Percentiles rank a stretch among this genome's conserved stretches.
Evolutionary conservation across 2,329 filamentous ascomycete species (phyloP).

Genomic region (Pseudogymnoascus sp.): DNA sequence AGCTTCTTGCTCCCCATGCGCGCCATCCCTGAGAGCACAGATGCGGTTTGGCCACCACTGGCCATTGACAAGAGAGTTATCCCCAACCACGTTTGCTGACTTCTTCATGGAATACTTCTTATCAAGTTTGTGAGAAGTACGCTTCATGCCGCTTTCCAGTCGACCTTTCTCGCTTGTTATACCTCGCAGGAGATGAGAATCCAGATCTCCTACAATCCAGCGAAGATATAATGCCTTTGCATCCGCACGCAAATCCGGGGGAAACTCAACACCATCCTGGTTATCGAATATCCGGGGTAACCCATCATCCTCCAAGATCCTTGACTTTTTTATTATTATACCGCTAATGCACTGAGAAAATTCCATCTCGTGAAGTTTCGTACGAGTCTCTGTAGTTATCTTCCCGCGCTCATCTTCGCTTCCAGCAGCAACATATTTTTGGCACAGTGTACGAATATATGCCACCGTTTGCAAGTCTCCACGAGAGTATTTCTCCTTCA

Average conservation of each 20-base stretch:
- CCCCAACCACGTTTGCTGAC: conserved; percentile 22
- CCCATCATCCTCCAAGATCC: conserved; percentile 28
- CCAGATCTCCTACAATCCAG: conserved; percentile 36
- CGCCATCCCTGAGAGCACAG: conserved; percentile 41
- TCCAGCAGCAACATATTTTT: conserved; percentile 14
- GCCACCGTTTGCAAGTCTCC: conserved; percentile 13
- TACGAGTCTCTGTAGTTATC: conserved; percentile 18
- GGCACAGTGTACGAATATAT: conserved; percentile 15
- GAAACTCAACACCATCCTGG: conserved; percentile 28
- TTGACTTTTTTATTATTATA: conserved; percentile 22
- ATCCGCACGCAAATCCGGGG: conserved; percentile 39
- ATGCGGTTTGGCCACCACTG: conserved; percentile 47
- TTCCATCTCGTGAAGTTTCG: conserved; percentile 24
- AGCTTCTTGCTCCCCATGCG: conserved; percentile 39
- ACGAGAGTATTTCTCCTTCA: conserved; percentile 12
- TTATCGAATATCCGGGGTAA: conserved; percentile 34
- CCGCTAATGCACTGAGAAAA: conserved; percentile 18
- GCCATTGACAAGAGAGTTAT: conserved; percentile 28
- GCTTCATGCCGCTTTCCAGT: conserved; percentile 15
- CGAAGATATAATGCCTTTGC: conserved; percentile 37
- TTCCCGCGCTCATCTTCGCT: neutral
- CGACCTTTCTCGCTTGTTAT: conserved; percentile 19
- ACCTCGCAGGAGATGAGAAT: conserved; percentile 35
- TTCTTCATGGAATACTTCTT: conserved; percentile 13
- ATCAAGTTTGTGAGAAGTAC: conserved; percentile 14